Evolutionary conservation across 768 basidiomycete genomes (phyloP), one percentile per base, ranked within the genome.

Genomic region (Suillus tomentosus): DNA sequence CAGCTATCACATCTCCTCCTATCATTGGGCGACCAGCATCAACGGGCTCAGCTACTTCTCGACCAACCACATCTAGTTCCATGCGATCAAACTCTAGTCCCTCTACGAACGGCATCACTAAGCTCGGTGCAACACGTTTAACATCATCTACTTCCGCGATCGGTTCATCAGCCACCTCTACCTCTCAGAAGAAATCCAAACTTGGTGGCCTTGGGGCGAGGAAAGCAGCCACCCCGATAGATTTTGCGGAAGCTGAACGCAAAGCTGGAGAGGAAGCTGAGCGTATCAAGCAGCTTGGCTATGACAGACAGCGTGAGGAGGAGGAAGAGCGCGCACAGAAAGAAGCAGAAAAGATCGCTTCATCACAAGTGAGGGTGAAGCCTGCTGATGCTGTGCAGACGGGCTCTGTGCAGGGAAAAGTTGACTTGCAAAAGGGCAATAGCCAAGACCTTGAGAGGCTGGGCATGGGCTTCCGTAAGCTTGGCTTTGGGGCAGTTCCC

Each of bases 211-310:
- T 95, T 1, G 96, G 96, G 15, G 97, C 96, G 10, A 90, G 91
- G 73, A 96, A 94, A 75, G 85, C 94, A 0, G 88, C 86, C 8
- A 75, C 84, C 3, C 85, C 91, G 1, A 88, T 98, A 68, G 89
- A 98, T 77, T 99, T 99, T 74, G 97, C 91, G 22, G 94, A 94
- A 69, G 97, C 95, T 0, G 96, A 99, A 75, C 82, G 90, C 36
- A 91, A 90, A 68, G 97, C 97, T 0, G 73, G 84, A 34, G 96
- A 95, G 71, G 97, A 99, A 74, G 95, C 94, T 31, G 96, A 96
- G 76, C 84, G 95, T 63, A 86, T 95, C 74, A 91, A 92, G 74
- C 88, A 95, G 69, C 84, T 97, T 19, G 96, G 96, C 0, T 97
- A 98, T 72, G 94, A 97, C 73, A 84, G 92, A 22, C 84, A 89